Percentiles rank a stretch among this genome's conserved stretches.
These are phyloP conservation scores for Eucalyptus victrix DNA, from an alignment of 345 rosid genomes.

Conservation along the genomic window DNA sequence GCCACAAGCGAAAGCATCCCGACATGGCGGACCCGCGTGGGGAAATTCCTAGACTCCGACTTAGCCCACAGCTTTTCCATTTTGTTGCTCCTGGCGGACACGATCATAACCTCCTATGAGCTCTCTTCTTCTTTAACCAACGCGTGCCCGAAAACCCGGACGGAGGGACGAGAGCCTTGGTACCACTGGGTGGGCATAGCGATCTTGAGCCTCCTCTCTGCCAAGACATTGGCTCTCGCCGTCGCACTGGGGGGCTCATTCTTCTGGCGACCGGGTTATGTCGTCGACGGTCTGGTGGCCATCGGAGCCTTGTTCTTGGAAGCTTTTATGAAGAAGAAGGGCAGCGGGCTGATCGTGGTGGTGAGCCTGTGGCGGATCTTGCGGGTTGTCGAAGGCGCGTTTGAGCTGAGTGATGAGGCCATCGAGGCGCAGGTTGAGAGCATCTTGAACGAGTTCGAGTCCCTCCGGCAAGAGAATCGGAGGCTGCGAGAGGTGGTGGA, in stretches of 20 bases:
- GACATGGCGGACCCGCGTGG: constrained; percentile 32
- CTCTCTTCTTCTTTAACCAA: constrained; percentile 47
- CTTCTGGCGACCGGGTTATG: constrained; percentile 32
- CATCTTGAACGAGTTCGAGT: constrained; percentile 36
- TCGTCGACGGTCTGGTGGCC: constrained; percentile 38
- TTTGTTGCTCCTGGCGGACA: constrained; percentile 40
- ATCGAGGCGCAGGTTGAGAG: constrained; percentile 47
- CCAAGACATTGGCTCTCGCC: constrained; percentile 23
- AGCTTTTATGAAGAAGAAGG: constrained; percentile 27
- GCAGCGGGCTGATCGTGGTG: constrained; percentile 54
- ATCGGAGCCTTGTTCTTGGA: constrained; percentile 46
- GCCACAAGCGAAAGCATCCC: not conserved
- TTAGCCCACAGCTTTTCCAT: constrained; percentile 17
- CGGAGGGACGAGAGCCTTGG: constrained; percentile 8
- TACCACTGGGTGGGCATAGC: constrained; percentile 50
- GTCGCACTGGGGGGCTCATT: constrained; percentile 27
- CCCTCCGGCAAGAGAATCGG: constrained; percentile 23
- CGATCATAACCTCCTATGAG: constrained; percentile 36
- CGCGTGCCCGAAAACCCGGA: not conserved
- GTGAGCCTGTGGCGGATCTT: constrained; percentile 68
- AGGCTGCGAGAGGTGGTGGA: constrained; percentile 2
- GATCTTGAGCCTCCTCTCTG: constrained; percentile 34
- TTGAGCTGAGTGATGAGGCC: constrained; percentile 71
- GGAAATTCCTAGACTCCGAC: constrained; percentile 32
- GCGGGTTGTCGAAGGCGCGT: constrained; percentile 56